A percentile compares a stretch with the other conserved stretches of the same genome.
These are phyloP conservation scores for Talaromyces funiculosus DNA, from an alignment of 2,329 filamentous ascomycete species.

Conservation along the genomic window DNA sequence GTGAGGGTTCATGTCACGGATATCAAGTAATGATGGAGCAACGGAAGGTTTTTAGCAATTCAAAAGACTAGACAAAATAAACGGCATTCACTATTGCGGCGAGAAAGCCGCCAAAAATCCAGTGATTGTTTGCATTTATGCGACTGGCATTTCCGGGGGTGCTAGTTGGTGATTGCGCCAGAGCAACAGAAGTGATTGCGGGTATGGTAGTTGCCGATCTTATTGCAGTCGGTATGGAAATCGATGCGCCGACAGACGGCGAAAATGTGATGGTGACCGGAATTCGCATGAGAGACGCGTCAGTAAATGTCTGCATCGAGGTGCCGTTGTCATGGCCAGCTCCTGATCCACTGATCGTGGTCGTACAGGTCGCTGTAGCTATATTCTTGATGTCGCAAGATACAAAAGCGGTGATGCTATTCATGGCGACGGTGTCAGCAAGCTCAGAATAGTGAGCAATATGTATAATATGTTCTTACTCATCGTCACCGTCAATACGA, in stretches of 20 bases:
- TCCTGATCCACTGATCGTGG: constrained; percentile 1
- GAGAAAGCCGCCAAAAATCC: background rate
- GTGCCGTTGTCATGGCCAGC: background rate
- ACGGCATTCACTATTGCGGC: background rate
- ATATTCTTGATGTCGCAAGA: background rate
- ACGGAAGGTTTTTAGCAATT: background rate
- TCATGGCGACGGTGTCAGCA: background rate
- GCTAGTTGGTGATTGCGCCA: background rate
- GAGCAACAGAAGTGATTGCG: background rate
- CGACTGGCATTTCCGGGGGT: background rate
- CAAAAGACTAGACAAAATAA: background rate
- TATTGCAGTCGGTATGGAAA: background rate
- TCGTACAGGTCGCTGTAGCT: background rate
- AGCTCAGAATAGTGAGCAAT: background rate
- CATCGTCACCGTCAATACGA: background rate
- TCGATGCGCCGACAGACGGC: background rate
- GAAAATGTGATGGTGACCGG: constrained; percentile 1
- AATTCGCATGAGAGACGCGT: background rate
- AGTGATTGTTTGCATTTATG: background rate
- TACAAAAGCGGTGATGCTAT: constrained; percentile 1
- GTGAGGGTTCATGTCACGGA: background rate
- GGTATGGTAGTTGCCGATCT: background rate
- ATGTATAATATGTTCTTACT: background rate
- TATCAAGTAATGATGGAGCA: background rate
- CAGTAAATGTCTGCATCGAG: background rate